phyloP scores from a whole-genome alignment of 2,329 filamentous ascomycete species.

The Capronia epimyces region DNA sequence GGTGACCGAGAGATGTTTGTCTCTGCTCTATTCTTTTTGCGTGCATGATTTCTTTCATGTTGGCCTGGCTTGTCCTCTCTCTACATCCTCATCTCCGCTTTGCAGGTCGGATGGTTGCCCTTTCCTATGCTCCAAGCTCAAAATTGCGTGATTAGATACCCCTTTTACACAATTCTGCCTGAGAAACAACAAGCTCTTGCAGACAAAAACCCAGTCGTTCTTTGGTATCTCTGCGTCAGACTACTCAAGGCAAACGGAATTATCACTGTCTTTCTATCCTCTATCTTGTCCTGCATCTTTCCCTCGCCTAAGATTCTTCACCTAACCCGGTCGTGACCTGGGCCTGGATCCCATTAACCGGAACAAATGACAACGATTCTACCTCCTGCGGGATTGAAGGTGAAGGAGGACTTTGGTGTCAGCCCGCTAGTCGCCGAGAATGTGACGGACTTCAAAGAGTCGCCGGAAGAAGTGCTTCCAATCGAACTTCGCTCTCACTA shows the following conservation, averaged over 20 bases:
- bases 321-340: not conserved
- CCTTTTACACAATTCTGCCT: slow-evolving; percentile 16
- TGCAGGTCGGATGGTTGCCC: not conserved
- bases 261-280: not conserved
- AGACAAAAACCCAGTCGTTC: not conserved
- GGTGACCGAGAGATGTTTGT: not conserved
- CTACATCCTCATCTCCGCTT: not conserved
- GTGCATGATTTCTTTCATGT: slow-evolving; percentile 2
- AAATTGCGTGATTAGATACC: slow-evolving; percentile 21
- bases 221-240: not conserved
- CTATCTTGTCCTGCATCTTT: not conserved
- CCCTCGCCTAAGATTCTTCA: not conserved
- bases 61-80: not conserved
- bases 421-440: not conserved
- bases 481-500: not conserved
- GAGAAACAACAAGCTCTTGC: not conserved
- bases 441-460: not conserved
- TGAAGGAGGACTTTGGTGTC: not conserved
- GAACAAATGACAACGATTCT: slow-evolving; percentile 7
- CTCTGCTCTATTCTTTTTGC: not conserved
- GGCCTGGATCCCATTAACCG: not conserved
- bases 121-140: slow-evolving; percentile 10
- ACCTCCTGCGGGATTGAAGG: not conserved
- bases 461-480: not conserved
- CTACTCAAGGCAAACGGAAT: not conserved